Conservation (phyloP, 2,329 filamentous ascomycete genomes). For the Aspergillus arachidicola region DNA sequence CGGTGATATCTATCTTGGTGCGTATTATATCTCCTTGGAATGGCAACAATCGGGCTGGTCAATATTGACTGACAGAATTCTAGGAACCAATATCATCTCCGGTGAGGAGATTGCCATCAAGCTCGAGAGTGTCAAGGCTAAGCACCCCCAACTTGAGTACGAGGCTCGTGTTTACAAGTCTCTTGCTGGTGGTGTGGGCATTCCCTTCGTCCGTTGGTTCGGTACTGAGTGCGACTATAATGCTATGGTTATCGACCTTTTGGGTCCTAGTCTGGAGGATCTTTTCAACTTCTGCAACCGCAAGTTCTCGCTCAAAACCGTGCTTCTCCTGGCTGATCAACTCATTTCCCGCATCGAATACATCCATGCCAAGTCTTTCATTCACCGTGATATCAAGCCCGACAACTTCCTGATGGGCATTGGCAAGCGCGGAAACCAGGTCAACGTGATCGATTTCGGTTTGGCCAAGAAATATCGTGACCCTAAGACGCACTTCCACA, state of each 20-base stretch:
- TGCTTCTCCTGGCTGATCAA: constrained; percentile 93
- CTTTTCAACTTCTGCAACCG: constrained; percentile 99
- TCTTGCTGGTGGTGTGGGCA: constrained; percentile 93
- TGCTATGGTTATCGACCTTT: constrained; percentile 97
- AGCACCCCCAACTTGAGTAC: constrained; percentile 98
- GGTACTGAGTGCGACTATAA: constrained; percentile 99
- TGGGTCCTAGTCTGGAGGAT: constrained; percentile 93
- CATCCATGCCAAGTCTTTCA: constrained; percentile 99
- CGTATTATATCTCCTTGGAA: constrained; percentile 26
- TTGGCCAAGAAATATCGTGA: constrained; percentile 99
- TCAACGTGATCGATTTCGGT: constrained; percentile 99
- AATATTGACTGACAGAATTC: constrained; percentile 15
- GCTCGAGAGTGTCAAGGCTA: constrained; percentile 98
- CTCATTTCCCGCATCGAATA: constrained; percentile 99
- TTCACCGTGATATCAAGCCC: constrained; percentile 99
- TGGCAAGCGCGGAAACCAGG: constrained; percentile 97
- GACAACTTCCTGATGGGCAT: constrained; percentile 99
- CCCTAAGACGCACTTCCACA: constrained; percentile 99
- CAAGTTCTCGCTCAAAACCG: constrained; percentile 98
- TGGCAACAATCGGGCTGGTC: neutral
- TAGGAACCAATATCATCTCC: constrained; percentile 98
- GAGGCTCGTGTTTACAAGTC: constrained; percentile 88
- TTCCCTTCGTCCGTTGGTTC: constrained; percentile 99
- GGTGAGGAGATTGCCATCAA: constrained; percentile 99
- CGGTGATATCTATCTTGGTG: constrained; percentile 93